A percentile compares a stretch with the other conserved stretches of the same genome.
Conservation (phyloP, 192 early-diverging fungal species). For the Entomortierella parvispora region DNA sequence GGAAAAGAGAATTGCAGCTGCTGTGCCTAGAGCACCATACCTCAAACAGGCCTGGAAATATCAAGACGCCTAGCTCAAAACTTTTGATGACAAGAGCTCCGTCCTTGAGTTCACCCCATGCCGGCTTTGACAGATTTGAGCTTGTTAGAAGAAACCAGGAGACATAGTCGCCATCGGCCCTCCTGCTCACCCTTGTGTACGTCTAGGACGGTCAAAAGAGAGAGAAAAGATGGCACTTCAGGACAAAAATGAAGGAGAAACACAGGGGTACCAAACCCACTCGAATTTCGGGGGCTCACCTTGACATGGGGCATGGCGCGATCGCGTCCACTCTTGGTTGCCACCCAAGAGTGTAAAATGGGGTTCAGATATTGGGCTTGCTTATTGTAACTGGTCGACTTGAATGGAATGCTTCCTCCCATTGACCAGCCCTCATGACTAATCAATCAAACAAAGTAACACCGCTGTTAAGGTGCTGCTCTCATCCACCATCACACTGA, state of each 20-base stretch:
- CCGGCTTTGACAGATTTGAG: constrained; percentile 72
- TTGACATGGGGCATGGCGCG: constrained; percentile 78
- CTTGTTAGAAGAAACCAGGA: constrained; percentile 58
- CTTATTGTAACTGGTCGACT: constrained; percentile 58
- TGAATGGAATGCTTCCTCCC: constrained; percentile 52
- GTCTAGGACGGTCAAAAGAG: constrained; percentile 20
- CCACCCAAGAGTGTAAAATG: constrained; percentile 63
- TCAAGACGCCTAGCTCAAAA: constrained; percentile 73
- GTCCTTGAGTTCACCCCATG: constrained; percentile 69
- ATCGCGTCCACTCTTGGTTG: constrained; percentile 57
- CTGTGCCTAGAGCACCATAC: constrained; percentile 37
- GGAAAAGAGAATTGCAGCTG: neutral
- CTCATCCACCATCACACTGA: neutral
- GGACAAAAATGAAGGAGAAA: neutral
- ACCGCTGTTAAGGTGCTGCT: neutral
- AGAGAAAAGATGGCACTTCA: neutral
- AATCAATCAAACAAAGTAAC: neutral
- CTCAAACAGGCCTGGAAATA: constrained; percentile 66
- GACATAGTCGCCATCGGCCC: constrained; percentile 33
- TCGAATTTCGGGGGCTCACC: constrained; percentile 8
- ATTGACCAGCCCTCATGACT: constrained; percentile 71
- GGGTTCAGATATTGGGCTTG: constrained; percentile 63
- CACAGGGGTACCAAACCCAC: neutral
- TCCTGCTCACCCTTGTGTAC: constrained; percentile 53
- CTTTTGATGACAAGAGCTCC: constrained; percentile 67